Percentiles rank a stretch among this genome's conserved stretches.
These are phyloP conservation scores for Neurospora sp. DNA, from an alignment of 495 filamentous ascomycete genomes.

Conservation along the genomic window DNA sequence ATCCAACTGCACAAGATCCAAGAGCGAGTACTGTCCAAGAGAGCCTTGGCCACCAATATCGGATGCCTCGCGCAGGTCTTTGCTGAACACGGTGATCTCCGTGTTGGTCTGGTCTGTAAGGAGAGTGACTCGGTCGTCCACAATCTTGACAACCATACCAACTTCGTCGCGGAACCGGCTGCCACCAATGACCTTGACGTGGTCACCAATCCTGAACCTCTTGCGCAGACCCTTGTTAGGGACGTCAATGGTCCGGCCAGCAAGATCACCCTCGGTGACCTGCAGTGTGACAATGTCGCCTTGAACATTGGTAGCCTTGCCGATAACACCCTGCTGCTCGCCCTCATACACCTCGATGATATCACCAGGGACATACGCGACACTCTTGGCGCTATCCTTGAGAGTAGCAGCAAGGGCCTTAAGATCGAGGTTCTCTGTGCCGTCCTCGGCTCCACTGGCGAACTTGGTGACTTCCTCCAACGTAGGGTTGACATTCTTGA, in stretches of 20 bases:
- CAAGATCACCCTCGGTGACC: constrained; percentile 75
- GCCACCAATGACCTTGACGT: constrained; percentile 96
- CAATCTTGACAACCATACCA: constrained; percentile 91
- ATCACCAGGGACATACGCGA: constrained; percentile 83
- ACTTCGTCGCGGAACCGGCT: constrained; percentile 89
- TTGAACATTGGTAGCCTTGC: constrained; percentile 77
- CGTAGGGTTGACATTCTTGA: constrained; percentile 83
- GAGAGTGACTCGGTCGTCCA: constrained; percentile 81
- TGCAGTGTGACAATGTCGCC: constrained; percentile 83
- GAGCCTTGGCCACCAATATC: constrained; percentile 76
- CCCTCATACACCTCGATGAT: constrained; percentile 92
- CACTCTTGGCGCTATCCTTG: constrained; percentile 64
- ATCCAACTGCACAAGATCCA: constrained; percentile 92
- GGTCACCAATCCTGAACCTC: constrained; percentile 85
- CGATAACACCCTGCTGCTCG: constrained; percentile 85
- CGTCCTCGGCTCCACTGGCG: constrained; percentile 78
- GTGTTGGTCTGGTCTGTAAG: constrained; percentile 82
- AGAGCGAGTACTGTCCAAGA: constrained; percentile 76
- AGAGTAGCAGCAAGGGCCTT: constrained; percentile 78
- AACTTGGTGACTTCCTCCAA: constrained; percentile 94
- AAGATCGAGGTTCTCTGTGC: constrained; percentile 86
- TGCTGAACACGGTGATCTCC: constrained; percentile 97
- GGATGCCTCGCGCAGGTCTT: constrained; percentile 84
- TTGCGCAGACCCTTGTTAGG: constrained; percentile 90
- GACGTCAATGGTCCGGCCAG: constrained; percentile 80